Percentiles rank a stretch among this genome's conserved stretches.
Conservation (phyloP, 2,329 filamentous ascomycete species). For the Penicillium aurantiogriseum region DNA sequence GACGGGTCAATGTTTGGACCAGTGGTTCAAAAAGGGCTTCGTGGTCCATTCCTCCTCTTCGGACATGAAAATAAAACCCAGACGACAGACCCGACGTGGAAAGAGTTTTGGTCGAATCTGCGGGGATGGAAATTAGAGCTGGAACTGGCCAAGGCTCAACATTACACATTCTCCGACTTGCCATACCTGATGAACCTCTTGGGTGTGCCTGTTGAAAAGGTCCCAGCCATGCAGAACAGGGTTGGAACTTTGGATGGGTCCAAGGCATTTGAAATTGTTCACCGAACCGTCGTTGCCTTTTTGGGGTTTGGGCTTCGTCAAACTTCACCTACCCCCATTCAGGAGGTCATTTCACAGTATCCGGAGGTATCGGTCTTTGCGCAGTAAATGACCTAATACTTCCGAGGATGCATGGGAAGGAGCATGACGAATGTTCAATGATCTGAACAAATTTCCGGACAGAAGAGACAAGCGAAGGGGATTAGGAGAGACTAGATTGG, state of each 20-base stretch:
- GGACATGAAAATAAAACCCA: conserved; percentile 16
- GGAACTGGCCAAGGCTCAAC: conserved; percentile 13
- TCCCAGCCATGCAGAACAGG: neutral
- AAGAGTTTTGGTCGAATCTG: conserved; percentile 8
- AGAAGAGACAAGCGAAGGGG: neutral
- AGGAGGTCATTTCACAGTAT: neutral
- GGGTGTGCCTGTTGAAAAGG: neutral
- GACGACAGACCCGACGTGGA: conserved; percentile 16
- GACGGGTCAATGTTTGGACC: conserved; percentile 20
- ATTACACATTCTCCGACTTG: conserved; percentile 20
- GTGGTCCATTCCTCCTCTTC: conserved; percentile 17
- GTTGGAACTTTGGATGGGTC: neutral
- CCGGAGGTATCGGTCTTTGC: neutral
- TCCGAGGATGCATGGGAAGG: neutral
- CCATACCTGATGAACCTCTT: conserved; percentile 22
- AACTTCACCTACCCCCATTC: neutral
- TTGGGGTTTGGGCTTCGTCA: neutral
- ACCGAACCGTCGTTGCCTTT: neutral
- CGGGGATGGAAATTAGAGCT: conserved; percentile 21
- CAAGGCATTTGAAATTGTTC: conserved; percentile 1
- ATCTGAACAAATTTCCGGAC: too few relatives aligned
- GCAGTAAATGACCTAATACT: neutral
- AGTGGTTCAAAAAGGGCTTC: conserved; percentile 10
- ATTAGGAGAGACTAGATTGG: neutral
- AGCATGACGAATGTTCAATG: too few relatives aligned